Evolutionary conservation across 2,329 filamentous ascomycete species (phyloP), one percentile per base, ranked within the genome.

Genomic region (Claviceps sp.): DNA sequence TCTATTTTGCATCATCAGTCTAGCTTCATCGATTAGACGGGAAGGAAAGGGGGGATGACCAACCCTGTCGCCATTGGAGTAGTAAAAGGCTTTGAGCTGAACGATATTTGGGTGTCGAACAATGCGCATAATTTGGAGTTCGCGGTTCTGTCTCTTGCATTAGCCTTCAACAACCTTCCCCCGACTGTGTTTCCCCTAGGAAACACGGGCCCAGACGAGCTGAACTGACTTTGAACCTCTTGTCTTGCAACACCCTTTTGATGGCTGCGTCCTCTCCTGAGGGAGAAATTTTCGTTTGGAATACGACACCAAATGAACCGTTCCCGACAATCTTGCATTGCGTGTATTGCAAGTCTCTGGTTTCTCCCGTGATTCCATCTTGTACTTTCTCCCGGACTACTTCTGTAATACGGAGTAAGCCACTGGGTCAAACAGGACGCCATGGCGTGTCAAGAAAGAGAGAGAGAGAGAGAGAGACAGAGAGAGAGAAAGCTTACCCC

Each of bases 321-420:
- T 98, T 98, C 68, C 93, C 93, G 47, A 98, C 93, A 64, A 98
- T 97, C 75, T 98, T 98, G 77, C 91, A 97, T 68, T 97, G 93
- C 52, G 93, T 97, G 71, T 98, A 98, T 68, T 95, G 88, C 72
- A 98, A 82, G 64, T 98, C 93, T 69, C 88, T 85, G 63, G 89
- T 95, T 70, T 98, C 93, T 62, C 93, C 93, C 14, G 93, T 98
- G 59, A 95, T 76, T 67, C 93, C 93, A 77, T 98, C 93, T 71
- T 98, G 93, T 60, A 98, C 93, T 75, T 95, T 97, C 74, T 98
- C 93, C 68, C 89, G 89, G 68, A 98, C 88, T 59, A 97, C 86
- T 78, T 98, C 93, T 97, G 65, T 26, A 54, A 37, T 14, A 2
- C 58, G 56, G 39, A 52, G 57, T 63, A 59, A 66, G 62, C 54